Conservation (phyloP, 2,329 filamentous ascomycete species). For the Dactylellina drechsleri region DNA sequence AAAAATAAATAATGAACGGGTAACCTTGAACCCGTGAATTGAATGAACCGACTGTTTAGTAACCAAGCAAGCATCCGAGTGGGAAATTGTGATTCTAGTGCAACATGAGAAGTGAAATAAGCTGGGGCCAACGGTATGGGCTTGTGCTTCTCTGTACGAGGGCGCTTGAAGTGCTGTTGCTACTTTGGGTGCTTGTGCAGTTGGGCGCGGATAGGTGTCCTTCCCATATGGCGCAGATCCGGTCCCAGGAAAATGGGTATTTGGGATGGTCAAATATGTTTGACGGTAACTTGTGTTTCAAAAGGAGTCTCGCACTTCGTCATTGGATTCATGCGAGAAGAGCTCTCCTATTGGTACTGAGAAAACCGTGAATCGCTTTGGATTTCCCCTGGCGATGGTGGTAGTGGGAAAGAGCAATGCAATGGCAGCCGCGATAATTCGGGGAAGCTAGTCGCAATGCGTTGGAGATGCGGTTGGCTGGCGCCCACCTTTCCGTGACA, state of each 20-base stretch:
- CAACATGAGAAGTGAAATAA: conserved; percentile 48
- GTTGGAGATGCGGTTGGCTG: conserved; percentile 47
- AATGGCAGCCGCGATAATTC: conserved; percentile 8
- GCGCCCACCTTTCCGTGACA: background rate
- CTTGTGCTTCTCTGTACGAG: conserved; percentile 40
- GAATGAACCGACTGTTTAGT: conserved; percentile 43
- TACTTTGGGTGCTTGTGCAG: conserved; percentile 43
- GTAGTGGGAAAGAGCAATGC: no score
- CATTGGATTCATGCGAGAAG: conserved; percentile 50
- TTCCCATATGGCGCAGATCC: conserved; percentile 52
- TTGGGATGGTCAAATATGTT: conserved; percentile 35
- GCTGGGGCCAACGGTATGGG: conserved; percentile 36
- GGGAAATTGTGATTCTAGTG: conserved; percentile 52
- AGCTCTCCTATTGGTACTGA: conserved; percentile 17
- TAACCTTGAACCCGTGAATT: conserved; percentile 37
- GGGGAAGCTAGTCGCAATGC: conserved; percentile 22
- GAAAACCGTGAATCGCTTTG: no score
- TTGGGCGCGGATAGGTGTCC: conserved; percentile 42
- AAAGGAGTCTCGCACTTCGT: conserved; percentile 40
- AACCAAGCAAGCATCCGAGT: conserved; percentile 44
- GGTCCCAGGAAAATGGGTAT: conserved; percentile 52
- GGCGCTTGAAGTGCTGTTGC: conserved; percentile 29
- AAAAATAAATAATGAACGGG: conserved; percentile 27
- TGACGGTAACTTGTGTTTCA: conserved; percentile 53
- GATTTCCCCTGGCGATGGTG: no score